Base-by-base conservation (phyloP, 2,329 filamentous ascomycete genomes). In the Exophiala sp. region DNA sequence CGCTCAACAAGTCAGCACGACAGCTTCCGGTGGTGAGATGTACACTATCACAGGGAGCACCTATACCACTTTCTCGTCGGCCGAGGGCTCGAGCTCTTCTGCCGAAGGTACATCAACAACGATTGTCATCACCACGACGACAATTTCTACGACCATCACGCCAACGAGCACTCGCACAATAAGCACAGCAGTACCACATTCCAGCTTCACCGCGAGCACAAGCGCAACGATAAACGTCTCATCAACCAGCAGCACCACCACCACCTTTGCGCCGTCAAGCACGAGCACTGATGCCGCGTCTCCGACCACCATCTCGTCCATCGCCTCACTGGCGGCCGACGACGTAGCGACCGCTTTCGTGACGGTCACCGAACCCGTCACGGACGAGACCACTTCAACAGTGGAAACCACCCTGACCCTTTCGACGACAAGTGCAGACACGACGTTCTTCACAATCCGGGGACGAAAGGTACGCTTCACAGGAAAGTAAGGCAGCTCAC, bases 391-490 rank as follows among this genome's bases (percentile, higher is more conserved):
- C n/a, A 48, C 39, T 18, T 48, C 30, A 16, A 48, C 46, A 16
- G 39, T 40, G 2, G 34, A 38, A 29, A 42, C 50, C 11, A 47
- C 43, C n/a, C 38, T 52, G 13, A 47, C 44, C 3, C 34, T 46
- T 10, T 40, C 45, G 16, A 48, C 41, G 21, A 19, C 50, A 18
- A 14, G 42, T n/a, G 9, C 43, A 32, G 41, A 39, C 34, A 45
- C 54, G 19, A 54, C 54, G 35, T 29, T 43, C 27, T 52, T 54
- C 42, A 52, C 43, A 22, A 54, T 57, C 38, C 47, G 50, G 24
- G 54, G 54, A 21, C 47, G 54, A 8, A 44, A 54, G 27, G 51
- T 57, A 13, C 14, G 43, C 21, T 46, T 52, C 18, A 54, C 48
- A n/a, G 29, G 30, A 13, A 40, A 23, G 32, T 50, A 51, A 35